phyloP scores from a whole-genome alignment of 257 asterid species.

The Rubia yunnanensis region DNA sequence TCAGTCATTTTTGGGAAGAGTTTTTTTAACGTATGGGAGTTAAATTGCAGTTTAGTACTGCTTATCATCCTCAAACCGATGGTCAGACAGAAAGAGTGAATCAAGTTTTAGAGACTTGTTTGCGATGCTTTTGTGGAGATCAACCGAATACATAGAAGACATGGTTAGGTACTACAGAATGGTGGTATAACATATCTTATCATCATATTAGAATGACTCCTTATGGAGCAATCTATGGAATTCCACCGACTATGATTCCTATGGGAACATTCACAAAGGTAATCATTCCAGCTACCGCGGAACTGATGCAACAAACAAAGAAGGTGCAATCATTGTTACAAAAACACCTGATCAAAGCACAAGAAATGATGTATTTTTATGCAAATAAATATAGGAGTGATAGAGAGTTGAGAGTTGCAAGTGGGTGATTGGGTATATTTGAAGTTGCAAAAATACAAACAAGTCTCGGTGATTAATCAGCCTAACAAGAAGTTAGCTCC shows the following conservation, averaged over 20 bases:
- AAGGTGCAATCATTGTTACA: neutral
- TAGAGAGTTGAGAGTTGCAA: neutral
- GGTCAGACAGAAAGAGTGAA: neutral
- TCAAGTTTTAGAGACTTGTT: neutral
- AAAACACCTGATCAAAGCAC: neutral
- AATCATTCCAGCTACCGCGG: neutral
- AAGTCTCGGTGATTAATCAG: neutral
- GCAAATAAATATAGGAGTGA: neutral
- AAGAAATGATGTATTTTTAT: neutral
- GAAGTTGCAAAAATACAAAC: neutral
- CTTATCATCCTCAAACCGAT: conserved; percentile 2
- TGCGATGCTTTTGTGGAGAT: neutral
- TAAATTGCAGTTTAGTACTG: neutral
- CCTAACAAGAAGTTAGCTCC: neutral
- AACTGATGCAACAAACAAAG: too few species aligned
- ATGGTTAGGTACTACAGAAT: neutral
- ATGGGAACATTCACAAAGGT: neutral
- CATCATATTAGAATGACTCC: neutral
- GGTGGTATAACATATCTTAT: neutral
- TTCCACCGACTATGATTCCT: neutral
- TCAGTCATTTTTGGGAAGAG: neutral
- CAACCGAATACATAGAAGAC: neutral
- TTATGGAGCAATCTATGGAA: neutral
- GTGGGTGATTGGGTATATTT: neutral
- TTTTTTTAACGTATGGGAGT: neutral